Percentiles rank a stretch among this genome's conserved stretches.
Evolutionary conservation across 2,329 filamentous ascomycete species (phyloP).

Genomic region (Stagonosporopsis rhizophila): DNA sequence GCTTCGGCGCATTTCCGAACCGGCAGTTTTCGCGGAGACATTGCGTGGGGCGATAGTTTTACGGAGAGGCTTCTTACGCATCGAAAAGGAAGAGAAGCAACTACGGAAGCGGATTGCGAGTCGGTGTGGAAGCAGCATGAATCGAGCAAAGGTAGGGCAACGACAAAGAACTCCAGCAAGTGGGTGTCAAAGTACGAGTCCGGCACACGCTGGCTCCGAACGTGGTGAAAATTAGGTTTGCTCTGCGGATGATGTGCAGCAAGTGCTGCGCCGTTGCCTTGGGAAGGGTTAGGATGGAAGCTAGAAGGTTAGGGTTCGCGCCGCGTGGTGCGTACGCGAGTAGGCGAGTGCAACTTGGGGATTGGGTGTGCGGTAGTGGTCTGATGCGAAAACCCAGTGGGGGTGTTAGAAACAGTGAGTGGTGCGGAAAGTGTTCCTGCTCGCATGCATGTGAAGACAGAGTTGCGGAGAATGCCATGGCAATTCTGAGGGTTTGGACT

Average conservation of each 20-base stretch:
- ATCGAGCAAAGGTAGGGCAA: neutral
- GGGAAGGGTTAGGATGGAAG: neutral
- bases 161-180: neutral
- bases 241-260: conserved; percentile 18
- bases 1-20: conserved; percentile 1
- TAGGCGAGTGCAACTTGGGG: neutral
- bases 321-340: conserved; percentile 2
- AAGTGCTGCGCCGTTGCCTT: conserved; percentile 6
- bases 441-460: neutral
- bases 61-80: neutral
- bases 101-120: neutral
- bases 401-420: conserved; percentile 1
- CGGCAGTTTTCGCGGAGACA: neutral
- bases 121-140: neutral
- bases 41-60: neutral
- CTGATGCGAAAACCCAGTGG: neutral
- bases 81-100: neutral
- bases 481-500: neutral
- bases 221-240: conserved; percentile 22
- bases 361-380: conserved; percentile 1
- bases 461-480: neutral
- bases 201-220: conserved; percentile 2
- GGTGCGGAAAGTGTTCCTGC: conserved; percentile 8
- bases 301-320: conserved; percentile 14
- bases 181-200: conserved; percentile 5